A percentile compares a stretch with the other conserved stretches of the same genome.
These are phyloP conservation scores for Mycena metata DNA, from an alignment of 768 basidiomycete genomes.

Conservation along the genomic window DNA sequence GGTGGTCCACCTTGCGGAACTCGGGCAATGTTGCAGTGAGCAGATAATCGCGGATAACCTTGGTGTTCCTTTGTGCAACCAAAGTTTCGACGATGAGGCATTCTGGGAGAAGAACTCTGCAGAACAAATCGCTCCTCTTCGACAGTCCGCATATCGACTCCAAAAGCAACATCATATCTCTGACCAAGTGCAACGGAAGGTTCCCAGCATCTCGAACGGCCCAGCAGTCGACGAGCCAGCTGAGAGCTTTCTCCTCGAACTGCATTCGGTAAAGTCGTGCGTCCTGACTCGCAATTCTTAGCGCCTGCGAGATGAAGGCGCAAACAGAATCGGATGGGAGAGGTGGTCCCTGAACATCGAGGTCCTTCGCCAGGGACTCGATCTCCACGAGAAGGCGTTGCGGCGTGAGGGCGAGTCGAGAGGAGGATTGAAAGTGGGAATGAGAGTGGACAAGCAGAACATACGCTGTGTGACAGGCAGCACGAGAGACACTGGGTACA, in stretches of 20 bases:
- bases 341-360: conserved; percentile 91
- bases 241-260: conserved; percentile 87
- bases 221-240: conserved; percentile 87
- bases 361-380: conserved; percentile 82
- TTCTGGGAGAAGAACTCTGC: conserved; percentile 74
- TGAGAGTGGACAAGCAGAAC: conserved; percentile 61
- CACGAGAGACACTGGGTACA: conserved; percentile 77
- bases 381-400: conserved; percentile 79
- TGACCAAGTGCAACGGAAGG: conserved; percentile 66
- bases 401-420: conserved; percentile 58
- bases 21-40: conserved; percentile 73
- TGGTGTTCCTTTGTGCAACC: conserved; percentile 68
- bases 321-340: conserved; percentile 94
- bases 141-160: conserved; percentile 72
- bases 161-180: conserved; percentile 75
- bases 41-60: conserved; percentile 77
- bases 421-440: conserved; percentile 39
- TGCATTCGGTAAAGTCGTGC: conserved; percentile 86
- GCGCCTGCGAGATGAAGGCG: conserved; percentile 77
- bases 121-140: conserved; percentile 60
- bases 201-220: conserved; percentile 52
- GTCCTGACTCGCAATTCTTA: conserved; percentile 83
- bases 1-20: conserved; percentile 40
- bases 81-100: conserved; percentile 73
- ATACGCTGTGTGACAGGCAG: conserved; percentile 81